phyloP scores from a whole-genome alignment of 495 filamentous ascomycete species.

The Podospora pseudocomata region DNA sequence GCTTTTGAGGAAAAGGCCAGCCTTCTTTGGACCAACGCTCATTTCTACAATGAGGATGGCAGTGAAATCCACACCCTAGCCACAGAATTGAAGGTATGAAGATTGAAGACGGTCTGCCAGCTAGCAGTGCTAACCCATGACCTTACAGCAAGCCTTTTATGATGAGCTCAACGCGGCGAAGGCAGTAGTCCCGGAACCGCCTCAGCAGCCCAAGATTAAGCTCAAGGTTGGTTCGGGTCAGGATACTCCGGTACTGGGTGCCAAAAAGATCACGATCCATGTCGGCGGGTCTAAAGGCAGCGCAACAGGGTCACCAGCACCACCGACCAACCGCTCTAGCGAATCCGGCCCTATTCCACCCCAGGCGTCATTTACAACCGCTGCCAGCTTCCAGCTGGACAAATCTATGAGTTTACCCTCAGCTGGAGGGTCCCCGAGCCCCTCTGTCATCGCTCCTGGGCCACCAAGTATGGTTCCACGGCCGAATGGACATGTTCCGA shows the following conservation, averaged over 20 bases:
- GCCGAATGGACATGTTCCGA: slow-evolving; percentile 38
- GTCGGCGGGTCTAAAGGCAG: slow-evolving; percentile 49
- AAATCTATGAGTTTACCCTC: slow-evolving; percentile 44
- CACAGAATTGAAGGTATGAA: slow-evolving; percentile 66
- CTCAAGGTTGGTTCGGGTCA: slow-evolving; percentile 55
- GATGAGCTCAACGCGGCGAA: slow-evolving; percentile 66
- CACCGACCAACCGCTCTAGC: slow-evolving; percentile 40
- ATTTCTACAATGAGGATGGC: slow-evolving; percentile 82
- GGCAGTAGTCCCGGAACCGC: slow-evolving; percentile 56
- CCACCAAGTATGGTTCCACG: slow-evolving; percentile 32
- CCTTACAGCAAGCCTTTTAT: slow-evolving; percentile 57
- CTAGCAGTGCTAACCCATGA: neutral
- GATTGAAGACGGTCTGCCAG: neutral
- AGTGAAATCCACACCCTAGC: slow-evolving; percentile 73
- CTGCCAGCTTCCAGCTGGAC: slow-evolving; percentile 35
- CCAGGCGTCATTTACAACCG: slow-evolving; percentile 20
- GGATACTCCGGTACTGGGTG: slow-evolving; percentile 33
- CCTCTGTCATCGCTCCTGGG: slow-evolving; percentile 41
- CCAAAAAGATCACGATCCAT: slow-evolving; percentile 55
- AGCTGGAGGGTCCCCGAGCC: slow-evolving; percentile 47
- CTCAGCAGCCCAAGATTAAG: slow-evolving; percentile 67
- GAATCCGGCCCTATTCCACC: slow-evolving; percentile 27
- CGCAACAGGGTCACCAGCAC: slow-evolving; percentile 53
- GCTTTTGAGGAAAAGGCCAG: slow-evolving; percentile 73
- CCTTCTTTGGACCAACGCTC: slow-evolving; percentile 81